These are phyloP conservation scores for Geotrichum carabidarum DNA, from an alignment of 1,139 yeast species.

Conservation along the genomic window DNA sequence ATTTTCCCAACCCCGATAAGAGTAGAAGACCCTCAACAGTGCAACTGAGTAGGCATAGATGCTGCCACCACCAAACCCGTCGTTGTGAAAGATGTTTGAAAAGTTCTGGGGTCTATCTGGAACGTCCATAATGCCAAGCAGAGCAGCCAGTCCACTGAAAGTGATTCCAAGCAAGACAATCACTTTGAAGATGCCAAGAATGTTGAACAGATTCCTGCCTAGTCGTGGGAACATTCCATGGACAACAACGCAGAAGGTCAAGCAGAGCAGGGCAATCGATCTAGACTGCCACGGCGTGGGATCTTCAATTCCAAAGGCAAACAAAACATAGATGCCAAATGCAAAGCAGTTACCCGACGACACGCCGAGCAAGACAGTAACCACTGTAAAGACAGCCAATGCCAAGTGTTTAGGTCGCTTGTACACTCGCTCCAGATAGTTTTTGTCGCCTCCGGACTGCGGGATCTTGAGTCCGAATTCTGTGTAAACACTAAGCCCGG, in stretches of 20 bases:
- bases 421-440: slow-evolving; percentile 64
- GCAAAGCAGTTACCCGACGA: slow-evolving; percentile 66
- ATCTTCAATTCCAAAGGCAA: slow-evolving; percentile 58
- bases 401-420: slow-evolving; percentile 60
- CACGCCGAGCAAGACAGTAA: slow-evolving; percentile 64
- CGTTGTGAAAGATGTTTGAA: slow-evolving; percentile 29
- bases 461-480: slow-evolving; percentile 77
- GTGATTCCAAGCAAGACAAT: slow-evolving; percentile 62
- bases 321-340: slow-evolving; percentile 48
- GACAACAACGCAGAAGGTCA: slow-evolving; percentile 58
- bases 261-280: slow-evolving; percentile 47
- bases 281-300: slow-evolving; percentile 29
- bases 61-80: slow-evolving; percentile 35
- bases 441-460: slow-evolving; percentile 76
- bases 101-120: slow-evolving; percentile 31
- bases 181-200: slow-evolving; percentile 64
- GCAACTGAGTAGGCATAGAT: slow-evolving; percentile 44
- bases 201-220: slow-evolving; percentile 62
- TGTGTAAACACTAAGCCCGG: slow-evolving; percentile 45
- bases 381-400: slow-evolving; percentile 65
- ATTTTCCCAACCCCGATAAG: slow-evolving; percentile 66
- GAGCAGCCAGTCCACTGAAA: slow-evolving; percentile 61
- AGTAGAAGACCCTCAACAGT: slow-evolving; percentile 52
- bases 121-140: slow-evolving; percentile 27
- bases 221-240: slow-evolving; percentile 58